phyloP scores from a whole-genome alignment of 108 stramenopile species.

The Conticribra weissflogii region DNA sequence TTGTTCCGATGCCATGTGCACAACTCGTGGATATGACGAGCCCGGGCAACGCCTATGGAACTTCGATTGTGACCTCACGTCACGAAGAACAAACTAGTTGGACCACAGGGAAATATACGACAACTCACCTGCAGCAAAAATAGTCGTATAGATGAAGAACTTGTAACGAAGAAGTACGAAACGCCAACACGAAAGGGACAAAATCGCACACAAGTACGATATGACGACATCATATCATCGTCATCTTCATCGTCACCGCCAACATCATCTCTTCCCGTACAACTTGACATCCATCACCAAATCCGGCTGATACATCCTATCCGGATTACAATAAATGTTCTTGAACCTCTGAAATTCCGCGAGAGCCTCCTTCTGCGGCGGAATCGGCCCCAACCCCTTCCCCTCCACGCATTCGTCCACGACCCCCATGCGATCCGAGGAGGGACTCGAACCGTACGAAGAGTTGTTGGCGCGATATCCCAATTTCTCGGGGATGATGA shows the following conservation, averaged over 20 bases:
- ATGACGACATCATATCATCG: not conserved
- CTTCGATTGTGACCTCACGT: too few relatives aligned
- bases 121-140: too few relatives aligned
- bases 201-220: not conserved
- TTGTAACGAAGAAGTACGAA: too few relatives aligned
- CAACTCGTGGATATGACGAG: not conserved
- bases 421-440: not conserved
- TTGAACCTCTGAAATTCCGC: conserved; percentile 78
- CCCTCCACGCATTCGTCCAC: conserved; percentile 58
- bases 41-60: not conserved
- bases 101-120: too few relatives aligned
- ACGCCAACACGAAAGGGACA: too few relatives aligned
- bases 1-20: not conserved
- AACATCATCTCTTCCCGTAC: conserved; percentile 52
- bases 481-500: conserved; percentile 61
- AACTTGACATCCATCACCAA: conserved; percentile 78
- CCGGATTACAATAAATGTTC: conserved; percentile 81
- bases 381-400: conserved; percentile 63
- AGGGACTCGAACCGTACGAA: not conserved
- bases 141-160: too few relatives aligned
- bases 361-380: conserved; percentile 49
- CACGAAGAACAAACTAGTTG: too few relatives aligned
- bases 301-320: conserved; percentile 76
- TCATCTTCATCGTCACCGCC: not conserved
- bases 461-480: conserved; percentile 47